phyloP scores from a whole-genome alignment of 2,329 filamentous ascomycete species.

The Cladophialophora carrionii region DNA sequence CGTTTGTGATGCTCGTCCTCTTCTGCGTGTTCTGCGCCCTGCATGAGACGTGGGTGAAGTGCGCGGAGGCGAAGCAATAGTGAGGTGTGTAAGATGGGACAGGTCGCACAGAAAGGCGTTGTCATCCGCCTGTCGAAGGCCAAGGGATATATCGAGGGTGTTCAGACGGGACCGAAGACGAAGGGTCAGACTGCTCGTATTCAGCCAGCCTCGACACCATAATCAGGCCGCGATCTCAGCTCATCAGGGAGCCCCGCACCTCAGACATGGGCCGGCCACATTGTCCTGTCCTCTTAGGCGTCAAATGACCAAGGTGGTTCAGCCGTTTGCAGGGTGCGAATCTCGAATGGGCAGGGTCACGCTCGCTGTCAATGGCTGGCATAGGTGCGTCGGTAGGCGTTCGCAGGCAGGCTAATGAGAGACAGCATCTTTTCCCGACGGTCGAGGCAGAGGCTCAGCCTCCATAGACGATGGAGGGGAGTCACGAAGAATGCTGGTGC shows the following conservation, averaged over 20 bases:
- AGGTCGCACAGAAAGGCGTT: background rate
- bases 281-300: background rate
- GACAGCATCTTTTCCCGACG: background rate
- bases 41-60: background rate
- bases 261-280: background rate
- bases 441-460: background rate
- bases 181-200: background rate
- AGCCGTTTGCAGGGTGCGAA: background rate
- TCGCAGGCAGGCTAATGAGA: background rate
- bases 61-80: background rate
- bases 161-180: background rate
- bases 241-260: background rate
- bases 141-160: background rate
- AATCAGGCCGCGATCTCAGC: too few relatives aligned
- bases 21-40: background rate
- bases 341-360: background rate
- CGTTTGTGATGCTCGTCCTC: background rate
- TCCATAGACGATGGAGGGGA: background rate
- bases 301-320: background rate
- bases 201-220: background rate
- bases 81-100: background rate
- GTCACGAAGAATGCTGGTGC: background rate
- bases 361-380: too few relatives aligned
- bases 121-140: background rate
- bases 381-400: background rate